Evolutionary conservation across 768 basidiomycete genomes (phyloP), one percentile per base, ranked within the genome.

Genomic region (Termitomyces sp.): DNA sequence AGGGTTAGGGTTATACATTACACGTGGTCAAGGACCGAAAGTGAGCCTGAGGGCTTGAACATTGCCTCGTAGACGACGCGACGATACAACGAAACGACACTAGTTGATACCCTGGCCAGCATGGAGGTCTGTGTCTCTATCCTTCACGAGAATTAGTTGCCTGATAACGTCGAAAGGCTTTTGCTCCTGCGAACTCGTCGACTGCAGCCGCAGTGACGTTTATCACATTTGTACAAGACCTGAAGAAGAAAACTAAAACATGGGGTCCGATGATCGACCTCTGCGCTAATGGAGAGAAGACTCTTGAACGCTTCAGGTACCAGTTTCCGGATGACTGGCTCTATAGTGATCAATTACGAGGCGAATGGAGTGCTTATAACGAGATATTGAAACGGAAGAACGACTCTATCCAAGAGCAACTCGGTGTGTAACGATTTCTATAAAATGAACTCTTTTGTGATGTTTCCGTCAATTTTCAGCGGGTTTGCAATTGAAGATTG

Each of bases 191-290:
- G 70, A 91, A 88, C 69, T 92, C 92, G 36, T 96, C 96, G 62
- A 99, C 97, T 73, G 95, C 96, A 49, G 95, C 95, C 54, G 95
- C 97, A 73, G 97, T 99, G 64, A 91, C 93, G 2, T 97, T 99
- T 74, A 99, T 99, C 74, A 99, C 97, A 27, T 98, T 98, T 70
- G 96, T 99, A 2, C 97, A 99, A 74, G 97, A 98, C 80, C 83
- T 98, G 66, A 98, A 98, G 78, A 89, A 90, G 70, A 97, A 95
- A 79, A 93, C 93, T 57, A 91, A 92, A 76, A 81, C 89, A 84
- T 98, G 97, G 97, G 89, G 87, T 18, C 93, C 94, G 30, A 91
- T 96, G 84, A 94, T 99, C 71, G 94, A 94, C 58, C 84, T 95
- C 44, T 98, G 95, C 69, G 90, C 88, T 41, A 87, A 86, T 63